Percentiles rank a stretch among this genome's conserved stretches.
Conservation (phyloP, 768 basidiomycete species). For the Boletales sp. region DNA sequence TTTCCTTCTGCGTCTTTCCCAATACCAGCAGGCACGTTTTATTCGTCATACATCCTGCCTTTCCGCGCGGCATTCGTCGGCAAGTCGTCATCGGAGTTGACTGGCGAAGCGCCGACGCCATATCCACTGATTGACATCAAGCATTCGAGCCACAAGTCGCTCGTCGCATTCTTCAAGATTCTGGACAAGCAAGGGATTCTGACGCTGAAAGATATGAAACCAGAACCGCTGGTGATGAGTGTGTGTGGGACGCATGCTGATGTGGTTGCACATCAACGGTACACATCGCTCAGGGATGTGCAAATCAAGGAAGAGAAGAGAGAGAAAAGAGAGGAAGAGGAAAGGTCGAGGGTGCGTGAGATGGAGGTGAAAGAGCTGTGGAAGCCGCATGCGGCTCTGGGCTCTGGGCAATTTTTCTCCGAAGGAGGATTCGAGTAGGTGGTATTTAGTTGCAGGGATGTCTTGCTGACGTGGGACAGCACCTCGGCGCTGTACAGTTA, state of each 20-base stretch:
- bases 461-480: slow-evolving; percentile 32
- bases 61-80: slow-evolving; percentile 62
- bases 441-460: not conserved
- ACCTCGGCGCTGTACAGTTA: slow-evolving; percentile 50
- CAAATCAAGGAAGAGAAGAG: slow-evolving; percentile 62
- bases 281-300: slow-evolving; percentile 61
- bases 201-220: slow-evolving; percentile 59
- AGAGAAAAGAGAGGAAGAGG: slow-evolving; percentile 49
- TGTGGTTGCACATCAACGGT: slow-evolving; percentile 47
- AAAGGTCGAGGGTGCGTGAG: slow-evolving; percentile 43
- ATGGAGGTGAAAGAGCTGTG: slow-evolving; percentile 66
- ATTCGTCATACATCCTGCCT: slow-evolving; percentile 74
- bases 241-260: slow-evolving; percentile 57
- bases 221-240: slow-evolving; percentile 50
- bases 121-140: slow-evolving; percentile 65
- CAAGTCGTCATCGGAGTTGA: slow-evolving; percentile 13
- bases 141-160: slow-evolving; percentile 74
- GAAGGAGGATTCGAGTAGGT: slow-evolving; percentile 61
- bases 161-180: slow-evolving; percentile 75
- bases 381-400: slow-evolving; percentile 59
- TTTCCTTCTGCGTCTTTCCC: slow-evolving; percentile 61
- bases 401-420: slow-evolving; percentile 57
- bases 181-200: slow-evolving; percentile 72
- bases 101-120: slow-evolving; percentile 22
- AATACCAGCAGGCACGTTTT: slow-evolving; percentile 71